Base-by-base conservation (phyloP, 83 land plant species). In the Thuja plicata region DNA sequence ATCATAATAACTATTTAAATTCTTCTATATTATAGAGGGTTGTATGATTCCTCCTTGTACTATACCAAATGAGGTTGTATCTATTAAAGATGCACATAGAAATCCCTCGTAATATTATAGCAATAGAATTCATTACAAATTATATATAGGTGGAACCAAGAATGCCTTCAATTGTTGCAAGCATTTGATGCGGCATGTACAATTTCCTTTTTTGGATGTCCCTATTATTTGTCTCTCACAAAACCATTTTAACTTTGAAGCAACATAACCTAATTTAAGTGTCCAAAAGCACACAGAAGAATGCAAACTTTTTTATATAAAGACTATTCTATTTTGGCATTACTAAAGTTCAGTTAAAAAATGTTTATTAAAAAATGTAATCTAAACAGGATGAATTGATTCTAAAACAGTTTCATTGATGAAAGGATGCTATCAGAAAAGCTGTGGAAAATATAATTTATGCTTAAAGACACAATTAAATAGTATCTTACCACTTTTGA, bases 401-500 rank as follows among this genome's bases (percentile, higher is more conserved):
- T 4, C 38, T 7, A 32, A 35, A 32, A 15, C 5, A 76, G 5
- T 35, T 32, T 34, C 38, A 38, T 66, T 66, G n/a, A 62, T 6
- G 70, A 62, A 21, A 62, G 70, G n/a, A 6, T 24, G 70, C 70
- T 24, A 21, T 24, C 70, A 62, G 27, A 62, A 62, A 62, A 62
- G 8, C 27, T 62, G n/a, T 66, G 9, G 1, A 66, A 24, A 66
- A 27, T 30, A 66, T 66, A 66, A 24, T 66, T 66, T 66, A 27
- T 66, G 9, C 30, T 27, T 32, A 62, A 60, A 3, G 73, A 8
- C 2, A 11, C 73, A 1, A 66, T 27, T 45, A 74, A 32, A 62
- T 38, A 40, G 19, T 54, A n/a, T 71, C 94, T 88, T 89, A 97
- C 99, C 99, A 87, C 90, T 95, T 90, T 92, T 96, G 21, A 97